Evolutionary conservation across 139 green algal species (phyloP), one percentile per base, ranked within the genome.

Genomic region (Yamagishiella unicocca): DNA sequence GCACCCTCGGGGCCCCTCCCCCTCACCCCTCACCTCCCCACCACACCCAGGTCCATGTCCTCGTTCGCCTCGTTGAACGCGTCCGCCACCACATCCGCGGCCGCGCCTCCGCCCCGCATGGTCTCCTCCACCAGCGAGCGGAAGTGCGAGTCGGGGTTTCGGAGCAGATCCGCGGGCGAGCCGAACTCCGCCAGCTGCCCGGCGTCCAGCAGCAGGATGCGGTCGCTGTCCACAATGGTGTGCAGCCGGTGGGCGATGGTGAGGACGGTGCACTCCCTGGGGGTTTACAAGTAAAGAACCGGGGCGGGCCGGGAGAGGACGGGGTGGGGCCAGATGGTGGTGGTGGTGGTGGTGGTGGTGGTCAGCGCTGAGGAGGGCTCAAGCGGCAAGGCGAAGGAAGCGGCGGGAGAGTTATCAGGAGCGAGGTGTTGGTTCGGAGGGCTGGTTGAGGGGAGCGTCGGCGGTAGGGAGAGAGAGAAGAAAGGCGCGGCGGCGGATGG

Each of bases 211-310:
- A 97, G 83, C 87, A 97, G 87, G 46, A 96, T 93, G 17, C 89
- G 84, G 72, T 96, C 94, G 21, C 70, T 89, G 84, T 97, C 94
- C 29, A 95, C 93, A 87, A 97, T 96, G 25, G 95, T 97, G 92
- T 95, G 90, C 82, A 97, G 93, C 8, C 94, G 89, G 77, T 93
- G 90, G 10, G 94, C 94, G 50, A 96, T 95, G 7, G 93, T 95
- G 29, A 96, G 88, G 82, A 95, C 83, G 19, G 89, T 95, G 88
- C 90, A 91, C 31, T 91, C 87, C 61, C 45, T 83, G 83, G 79
- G 8, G 43, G 22, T 37, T n/a, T n/a, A n/a, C n/a, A n/a, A n/a
- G n/a, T n/a, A n/a, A n/a, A n/a, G n/a, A n/a, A n/a, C n/a, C n/a
- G n/a, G n/a, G n/a, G n/a, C n/a, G n/a, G n/a, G 46, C 24, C 7